phyloP scores from a whole-genome alignment of 345 rosid species.

The Durio zibethinus region DNA sequence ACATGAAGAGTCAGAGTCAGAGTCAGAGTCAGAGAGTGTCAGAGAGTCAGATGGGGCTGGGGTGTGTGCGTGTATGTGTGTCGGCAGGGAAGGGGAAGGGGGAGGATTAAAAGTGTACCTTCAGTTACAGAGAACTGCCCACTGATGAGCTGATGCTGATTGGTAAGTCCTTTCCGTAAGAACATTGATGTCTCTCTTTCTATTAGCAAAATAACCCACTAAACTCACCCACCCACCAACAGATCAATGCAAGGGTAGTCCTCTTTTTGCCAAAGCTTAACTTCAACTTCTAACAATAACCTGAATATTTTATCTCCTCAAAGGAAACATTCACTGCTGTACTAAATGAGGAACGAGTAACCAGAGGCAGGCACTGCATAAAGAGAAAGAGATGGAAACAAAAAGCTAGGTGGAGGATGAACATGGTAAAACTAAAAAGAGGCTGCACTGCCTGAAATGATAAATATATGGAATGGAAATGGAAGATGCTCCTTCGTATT shows the following conservation, averaged over 20 bases:
- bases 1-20: not conserved
- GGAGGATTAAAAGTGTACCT: not conserved
- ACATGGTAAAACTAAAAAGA: not conserved
- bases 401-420: not conserved
- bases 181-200: not conserved
- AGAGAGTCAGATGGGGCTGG: not conserved
- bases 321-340: not conserved
- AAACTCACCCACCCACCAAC: not conserved
- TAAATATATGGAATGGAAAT: not conserved
- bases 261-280: conserved; percentile 11
- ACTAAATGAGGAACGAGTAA: not conserved
- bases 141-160: not conserved
- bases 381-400: not conserved
- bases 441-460: not conserved
- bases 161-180: conserved; percentile 8
- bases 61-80: not conserved
- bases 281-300: not conserved
- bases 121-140: not conserved
- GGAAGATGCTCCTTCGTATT: not conserved
- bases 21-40: not conserved
- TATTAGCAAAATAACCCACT: not conserved
- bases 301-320: not conserved
- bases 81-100: not conserved
- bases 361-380: not conserved
- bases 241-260: not conserved